phyloP scores from a whole-genome alignment of 768 basidiomycete species.

The Phylloporus rhodoxanthus region DNA sequence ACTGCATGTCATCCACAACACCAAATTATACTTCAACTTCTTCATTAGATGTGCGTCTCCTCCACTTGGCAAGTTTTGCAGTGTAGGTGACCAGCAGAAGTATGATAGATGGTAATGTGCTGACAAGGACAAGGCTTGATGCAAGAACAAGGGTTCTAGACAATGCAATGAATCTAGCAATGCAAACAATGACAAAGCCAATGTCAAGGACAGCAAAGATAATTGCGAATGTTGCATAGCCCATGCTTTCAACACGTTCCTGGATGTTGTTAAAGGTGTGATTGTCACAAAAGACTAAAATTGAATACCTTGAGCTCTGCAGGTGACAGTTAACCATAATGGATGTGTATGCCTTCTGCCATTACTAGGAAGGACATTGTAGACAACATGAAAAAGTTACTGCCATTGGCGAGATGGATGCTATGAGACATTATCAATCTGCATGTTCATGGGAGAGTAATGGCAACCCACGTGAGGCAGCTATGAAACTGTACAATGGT shows the following conservation, averaged over 20 bases:
- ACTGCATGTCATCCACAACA: no score
- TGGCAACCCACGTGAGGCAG: no score
- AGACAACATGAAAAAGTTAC: conserved; percentile 10
- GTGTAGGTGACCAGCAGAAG: no score
- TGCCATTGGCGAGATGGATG: conserved; percentile 12
- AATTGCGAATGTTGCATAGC: conserved; percentile 11
- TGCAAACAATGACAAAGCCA: conserved; percentile 15
- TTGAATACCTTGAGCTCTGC: no score
- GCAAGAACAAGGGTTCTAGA: no score
- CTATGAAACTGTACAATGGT: background rate
- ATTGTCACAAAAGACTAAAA: background rate
- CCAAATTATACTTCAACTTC: no score
- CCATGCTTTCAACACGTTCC: conserved; percentile 10
- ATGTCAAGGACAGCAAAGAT: conserved; percentile 5
- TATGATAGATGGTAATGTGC: no score
- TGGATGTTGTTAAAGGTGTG: background rate
- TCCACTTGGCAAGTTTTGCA: no score
- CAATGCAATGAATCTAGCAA: conserved; percentile 6
- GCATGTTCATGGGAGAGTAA: background rate
- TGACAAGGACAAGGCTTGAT: no score
- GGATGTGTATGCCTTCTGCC: conserved; percentile 16
- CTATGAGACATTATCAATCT: conserved; percentile 8
- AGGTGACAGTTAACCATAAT: conserved; percentile 19
- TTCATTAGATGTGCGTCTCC: no score
- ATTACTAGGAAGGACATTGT: conserved; percentile 12